Percentiles rank a stretch among this genome's conserved stretches.
Evolutionary conservation across 176 grass and related monocot genomes (phyloP).

Genomic region (Oropetium thomaeum): DNA sequence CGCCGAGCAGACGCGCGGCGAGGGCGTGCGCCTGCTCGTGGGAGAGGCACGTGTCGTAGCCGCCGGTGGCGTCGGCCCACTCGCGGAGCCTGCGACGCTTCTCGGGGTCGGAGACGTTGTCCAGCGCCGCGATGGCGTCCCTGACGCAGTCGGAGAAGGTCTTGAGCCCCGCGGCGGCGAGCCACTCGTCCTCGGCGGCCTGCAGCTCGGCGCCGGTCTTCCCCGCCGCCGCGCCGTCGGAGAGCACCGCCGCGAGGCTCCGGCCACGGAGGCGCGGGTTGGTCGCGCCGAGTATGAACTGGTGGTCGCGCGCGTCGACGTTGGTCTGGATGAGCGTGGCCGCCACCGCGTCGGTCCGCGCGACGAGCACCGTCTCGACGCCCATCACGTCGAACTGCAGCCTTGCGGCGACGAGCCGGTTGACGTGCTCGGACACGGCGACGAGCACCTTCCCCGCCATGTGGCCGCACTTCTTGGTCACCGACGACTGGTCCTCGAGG

Average conservation of each 20-base stretch:
- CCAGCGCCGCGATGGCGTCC: slow-evolving; percentile 46
- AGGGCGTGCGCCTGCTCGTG: slow-evolving; percentile 57
- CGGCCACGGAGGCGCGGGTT: slow-evolving; percentile 47
- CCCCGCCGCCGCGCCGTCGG: slow-evolving; percentile 47
- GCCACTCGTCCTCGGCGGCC: slow-evolving; percentile 74
- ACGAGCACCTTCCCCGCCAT: slow-evolving; percentile 97
- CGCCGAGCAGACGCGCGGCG: slow-evolving; percentile 60
- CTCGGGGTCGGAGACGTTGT: slow-evolving; percentile 19
- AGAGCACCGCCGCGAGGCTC: slow-evolving; percentile 41
- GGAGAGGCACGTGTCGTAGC: slow-evolving; percentile 56
- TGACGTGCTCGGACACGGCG: slow-evolving; percentile 67
- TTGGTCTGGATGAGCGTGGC: slow-evolving; percentile 93
- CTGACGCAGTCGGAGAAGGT: slow-evolving; percentile 71
- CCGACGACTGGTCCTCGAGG: slow-evolving; percentile 89
- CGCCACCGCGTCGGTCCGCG: slow-evolving; percentile 74
- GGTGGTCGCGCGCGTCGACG: slow-evolving; percentile 83
- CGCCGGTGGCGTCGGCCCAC: slow-evolving; percentile 48
- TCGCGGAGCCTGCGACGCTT: slow-evolving; percentile 60
- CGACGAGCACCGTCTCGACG: slow-evolving; percentile 78
- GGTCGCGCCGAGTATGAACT: slow-evolving; percentile 74
- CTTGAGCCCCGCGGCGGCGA: slow-evolving; percentile 56
- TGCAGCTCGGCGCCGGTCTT: slow-evolving; percentile 68
- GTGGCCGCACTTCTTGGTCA: slow-evolving; percentile 90
- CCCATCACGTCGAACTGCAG: slow-evolving; percentile 97
- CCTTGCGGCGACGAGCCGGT: slow-evolving; percentile 83